Evolutionary conservation across 306 rosid species (phyloP).

Genomic region (Erythrophleum fordii): DNA sequence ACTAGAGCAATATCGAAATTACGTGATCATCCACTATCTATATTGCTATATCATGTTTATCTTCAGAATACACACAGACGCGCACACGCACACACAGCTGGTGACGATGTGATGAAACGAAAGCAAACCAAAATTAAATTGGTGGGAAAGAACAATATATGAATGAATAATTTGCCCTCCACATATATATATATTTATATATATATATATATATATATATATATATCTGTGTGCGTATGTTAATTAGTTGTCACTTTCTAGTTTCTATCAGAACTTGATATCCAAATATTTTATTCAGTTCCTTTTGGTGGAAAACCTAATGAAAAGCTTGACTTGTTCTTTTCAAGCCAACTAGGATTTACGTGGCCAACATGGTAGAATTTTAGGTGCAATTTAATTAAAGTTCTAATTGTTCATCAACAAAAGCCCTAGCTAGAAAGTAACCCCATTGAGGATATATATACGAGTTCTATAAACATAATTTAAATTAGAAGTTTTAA

Average conservation of each 20-base stretch:
- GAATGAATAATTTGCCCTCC: not conserved
- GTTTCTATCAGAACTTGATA: not conserved
- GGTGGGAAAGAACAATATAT: not conserved
- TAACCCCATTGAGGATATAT: not conserved
- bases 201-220: not conserved
- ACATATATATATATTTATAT: not conserved
- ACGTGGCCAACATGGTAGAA: not conserved
- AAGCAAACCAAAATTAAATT: constrained; percentile 8
- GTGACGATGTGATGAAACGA: not conserved
- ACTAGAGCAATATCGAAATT: not conserved
- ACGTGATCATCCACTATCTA: not conserved
- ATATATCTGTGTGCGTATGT: not conserved
- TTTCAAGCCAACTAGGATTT: constrained; percentile 23
- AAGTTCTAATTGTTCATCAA: not conserved
- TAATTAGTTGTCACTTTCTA: not conserved
- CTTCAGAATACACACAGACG: not conserved
- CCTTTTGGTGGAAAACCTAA: not conserved
- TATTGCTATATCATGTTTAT: not conserved
- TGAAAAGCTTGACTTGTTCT: not conserved
- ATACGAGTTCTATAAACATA: too few relatives aligned
- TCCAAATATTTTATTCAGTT: not conserved
- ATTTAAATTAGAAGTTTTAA: too few relatives aligned
- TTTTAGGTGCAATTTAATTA: not conserved
- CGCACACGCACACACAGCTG: not conserved
- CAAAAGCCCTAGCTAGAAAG: not conserved